Evolutionary conservation across 164 flowering plant species (phyloP).

Genomic region (Magnolia officinalis): DNA sequence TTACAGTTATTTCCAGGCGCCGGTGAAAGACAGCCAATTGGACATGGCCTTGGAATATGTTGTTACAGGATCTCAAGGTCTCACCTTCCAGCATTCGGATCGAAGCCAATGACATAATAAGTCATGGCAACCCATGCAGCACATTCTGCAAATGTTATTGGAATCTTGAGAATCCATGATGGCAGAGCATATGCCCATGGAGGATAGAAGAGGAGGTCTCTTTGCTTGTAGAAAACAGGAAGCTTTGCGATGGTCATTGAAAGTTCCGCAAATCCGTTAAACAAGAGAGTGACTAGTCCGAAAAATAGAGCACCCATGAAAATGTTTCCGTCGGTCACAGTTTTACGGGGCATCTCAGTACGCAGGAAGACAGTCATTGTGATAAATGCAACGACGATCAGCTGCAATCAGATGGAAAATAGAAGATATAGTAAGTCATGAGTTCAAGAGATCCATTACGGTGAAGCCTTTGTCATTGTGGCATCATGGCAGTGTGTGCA

Average conservation of each 20-base stretch:
- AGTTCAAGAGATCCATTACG: not conserved
- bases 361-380: slow-evolving; percentile 45
- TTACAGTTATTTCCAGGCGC: not conserved
- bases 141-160: slow-evolving; percentile 33
- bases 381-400: slow-evolving; percentile 26
- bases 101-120: slow-evolving; percentile 43
- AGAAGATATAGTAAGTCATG: not conserved
- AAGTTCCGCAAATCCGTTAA: slow-evolving; percentile 47
- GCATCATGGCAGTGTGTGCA: too few species aligned
- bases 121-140: slow-evolving; percentile 32
- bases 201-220: slow-evolving; percentile 50
- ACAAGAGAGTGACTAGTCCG: slow-evolving; percentile 18
- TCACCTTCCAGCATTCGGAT: slow-evolving; percentile 39
- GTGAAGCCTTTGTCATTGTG: too few species aligned
- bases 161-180: slow-evolving; percentile 31
- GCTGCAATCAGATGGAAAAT: slow-evolving; percentile 18
- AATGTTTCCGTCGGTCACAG: slow-evolving; percentile 35
- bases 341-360: slow-evolving; percentile 31
- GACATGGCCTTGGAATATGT: slow-evolving; percentile 1
- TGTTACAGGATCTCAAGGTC: slow-evolving; percentile 21
- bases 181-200: slow-evolving; percentile 60
- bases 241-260: slow-evolving; percentile 38
- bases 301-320: slow-evolving; percentile 45
- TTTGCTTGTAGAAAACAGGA: slow-evolving; percentile 62
- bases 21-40: not conserved